These are phyloP conservation scores for Scleroderma citrinum DNA, from an alignment of 768 basidiomycete genomes.

Conservation along the genomic window DNA sequence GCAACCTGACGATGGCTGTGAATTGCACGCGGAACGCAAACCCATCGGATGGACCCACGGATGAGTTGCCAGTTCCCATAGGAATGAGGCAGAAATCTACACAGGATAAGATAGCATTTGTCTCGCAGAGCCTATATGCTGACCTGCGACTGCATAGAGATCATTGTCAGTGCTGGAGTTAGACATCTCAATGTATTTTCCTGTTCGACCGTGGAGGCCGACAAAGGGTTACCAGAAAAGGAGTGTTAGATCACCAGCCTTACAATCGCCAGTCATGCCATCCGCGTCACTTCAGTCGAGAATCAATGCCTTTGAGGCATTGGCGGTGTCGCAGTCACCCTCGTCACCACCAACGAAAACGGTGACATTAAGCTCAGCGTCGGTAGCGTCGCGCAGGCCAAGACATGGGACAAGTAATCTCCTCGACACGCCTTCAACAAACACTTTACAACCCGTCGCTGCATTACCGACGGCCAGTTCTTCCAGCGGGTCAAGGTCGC, in stretches of 20 bases:
- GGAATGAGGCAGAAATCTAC: slow-evolving; percentile 87
- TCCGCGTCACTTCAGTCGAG: slow-evolving; percentile 48
- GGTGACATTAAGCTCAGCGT: slow-evolving; percentile 12
- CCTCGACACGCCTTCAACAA: slow-evolving; percentile 44
- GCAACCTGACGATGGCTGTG: slow-evolving; percentile 47
- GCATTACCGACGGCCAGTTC: slow-evolving; percentile 28
- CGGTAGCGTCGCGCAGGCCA: slow-evolving; percentile 4
- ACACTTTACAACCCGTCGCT: slow-evolving; percentile 36
- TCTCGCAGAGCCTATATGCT: neutral
- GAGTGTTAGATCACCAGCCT: neutral
- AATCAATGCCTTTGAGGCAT: slow-evolving; percentile 61
- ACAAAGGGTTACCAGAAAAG: neutral
- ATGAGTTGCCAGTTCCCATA: slow-evolving; percentile 70
- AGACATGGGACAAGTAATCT: slow-evolving; percentile 18
- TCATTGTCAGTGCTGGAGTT: slow-evolving; percentile 25
- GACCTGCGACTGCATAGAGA: slow-evolving; percentile 77
- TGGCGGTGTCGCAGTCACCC: slow-evolving; percentile 27
- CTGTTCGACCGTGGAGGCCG: too few relatives aligned
- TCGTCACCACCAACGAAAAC: slow-evolving; percentile 10
- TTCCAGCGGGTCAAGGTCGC: slow-evolving; percentile 30
- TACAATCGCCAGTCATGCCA: slow-evolving; percentile 28
- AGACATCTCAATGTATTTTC: slow-evolving; percentile 10
- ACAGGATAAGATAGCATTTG: neutral
- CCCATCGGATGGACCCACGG: slow-evolving; percentile 35
- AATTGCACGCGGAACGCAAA: slow-evolving; percentile 13